Conservation (phyloP, 805 yeast species). For the Wickerhamomyces queroliae region DNA sequence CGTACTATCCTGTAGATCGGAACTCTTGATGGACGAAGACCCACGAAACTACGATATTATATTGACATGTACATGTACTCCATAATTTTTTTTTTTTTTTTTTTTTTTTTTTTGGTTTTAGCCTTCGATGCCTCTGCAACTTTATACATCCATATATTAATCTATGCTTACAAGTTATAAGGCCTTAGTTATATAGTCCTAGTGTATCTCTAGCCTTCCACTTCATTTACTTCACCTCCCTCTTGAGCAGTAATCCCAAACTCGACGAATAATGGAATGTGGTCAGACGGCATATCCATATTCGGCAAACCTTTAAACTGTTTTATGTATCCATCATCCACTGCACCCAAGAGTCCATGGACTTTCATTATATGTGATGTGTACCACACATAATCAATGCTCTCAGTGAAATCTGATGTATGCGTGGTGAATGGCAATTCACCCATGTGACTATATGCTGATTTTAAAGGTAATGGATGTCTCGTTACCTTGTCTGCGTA, state of each 20-base stretch:
- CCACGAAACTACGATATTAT: too few relatives aligned
- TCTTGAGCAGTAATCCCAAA: slow-evolving; percentile 74
- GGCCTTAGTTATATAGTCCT: too few relatives aligned
- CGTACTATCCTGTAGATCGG: too few relatives aligned
- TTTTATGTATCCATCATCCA: slow-evolving; percentile 71
- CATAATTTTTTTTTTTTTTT: too few relatives aligned
- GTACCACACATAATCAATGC: slow-evolving; percentile 94
- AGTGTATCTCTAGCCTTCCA: too few relatives aligned
- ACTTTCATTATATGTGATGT: slow-evolving; percentile 77
- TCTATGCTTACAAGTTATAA: too few relatives aligned
- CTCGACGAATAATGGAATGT: slow-evolving; percentile 71
- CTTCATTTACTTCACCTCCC: too few relatives aligned
- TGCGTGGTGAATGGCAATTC: slow-evolving; percentile 93
- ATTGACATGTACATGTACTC: too few relatives aligned
- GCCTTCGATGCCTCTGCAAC: too few relatives aligned
- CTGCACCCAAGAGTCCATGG: slow-evolving; percentile 77
- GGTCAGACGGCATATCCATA: slow-evolving; percentile 90
- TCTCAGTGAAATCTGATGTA: slow-evolving; percentile 89
- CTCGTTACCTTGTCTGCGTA: slow-evolving; percentile 85
- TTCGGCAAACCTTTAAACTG: slow-evolving; percentile 90
- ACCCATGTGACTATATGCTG: slow-evolving; percentile 78
- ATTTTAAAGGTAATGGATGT: slow-evolving; percentile 75
- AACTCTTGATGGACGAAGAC: too few relatives aligned
- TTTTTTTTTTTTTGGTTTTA: too few relatives aligned
- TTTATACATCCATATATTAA: too few relatives aligned